A percentile compares a stretch with the other conserved stretches of the same genome.
Conservation (phyloP, 805 yeast genomes). For the Candida mattraensis region DNA sequence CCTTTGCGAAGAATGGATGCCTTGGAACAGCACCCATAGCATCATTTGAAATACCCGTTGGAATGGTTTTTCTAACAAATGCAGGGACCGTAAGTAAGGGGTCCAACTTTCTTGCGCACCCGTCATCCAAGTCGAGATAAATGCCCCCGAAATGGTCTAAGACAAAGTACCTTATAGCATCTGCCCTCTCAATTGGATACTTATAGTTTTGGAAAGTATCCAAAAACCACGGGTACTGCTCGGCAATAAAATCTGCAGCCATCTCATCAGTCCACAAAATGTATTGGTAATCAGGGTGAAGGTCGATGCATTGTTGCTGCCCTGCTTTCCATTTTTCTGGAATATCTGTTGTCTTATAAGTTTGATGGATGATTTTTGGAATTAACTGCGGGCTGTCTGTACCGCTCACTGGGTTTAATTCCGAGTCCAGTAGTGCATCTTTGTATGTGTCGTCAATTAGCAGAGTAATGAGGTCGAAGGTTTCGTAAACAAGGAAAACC, state of each 20-base stretch:
- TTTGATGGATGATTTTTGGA: constrained; percentile 92
- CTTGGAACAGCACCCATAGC: constrained; percentile 87
- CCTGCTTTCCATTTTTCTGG: constrained; percentile 83
- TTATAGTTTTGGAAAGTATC: constrained; percentile 73
- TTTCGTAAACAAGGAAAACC: constrained; percentile 54
- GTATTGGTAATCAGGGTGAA: constrained; percentile 87
- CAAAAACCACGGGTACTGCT: constrained; percentile 85
- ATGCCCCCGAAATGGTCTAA: constrained; percentile 84
- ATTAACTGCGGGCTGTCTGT: constrained; percentile 56
- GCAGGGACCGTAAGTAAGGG: constrained; percentile 82
- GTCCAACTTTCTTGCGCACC: constrained; percentile 75
- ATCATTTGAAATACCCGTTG: constrained; percentile 91
- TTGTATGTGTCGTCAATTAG: constrained; percentile 68
- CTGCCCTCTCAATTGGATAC: constrained; percentile 86
- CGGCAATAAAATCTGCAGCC: constrained; percentile 74
- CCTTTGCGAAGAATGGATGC: constrained; percentile 81
- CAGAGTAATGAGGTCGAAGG: constrained; percentile 71
- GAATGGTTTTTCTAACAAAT: constrained; percentile 81
- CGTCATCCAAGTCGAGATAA: constrained; percentile 88
- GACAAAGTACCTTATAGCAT: constrained; percentile 85
- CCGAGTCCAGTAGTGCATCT: constrained; percentile 63
- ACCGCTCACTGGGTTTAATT: constrained; percentile 51
- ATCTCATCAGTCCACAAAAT: constrained; percentile 87
- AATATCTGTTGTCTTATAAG: constrained; percentile 74
- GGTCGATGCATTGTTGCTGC: constrained; percentile 70